phyloP scores from a whole-genome alignment of 2,329 filamentous ascomycete species.

The Paecilomyces variotii region DNA sequence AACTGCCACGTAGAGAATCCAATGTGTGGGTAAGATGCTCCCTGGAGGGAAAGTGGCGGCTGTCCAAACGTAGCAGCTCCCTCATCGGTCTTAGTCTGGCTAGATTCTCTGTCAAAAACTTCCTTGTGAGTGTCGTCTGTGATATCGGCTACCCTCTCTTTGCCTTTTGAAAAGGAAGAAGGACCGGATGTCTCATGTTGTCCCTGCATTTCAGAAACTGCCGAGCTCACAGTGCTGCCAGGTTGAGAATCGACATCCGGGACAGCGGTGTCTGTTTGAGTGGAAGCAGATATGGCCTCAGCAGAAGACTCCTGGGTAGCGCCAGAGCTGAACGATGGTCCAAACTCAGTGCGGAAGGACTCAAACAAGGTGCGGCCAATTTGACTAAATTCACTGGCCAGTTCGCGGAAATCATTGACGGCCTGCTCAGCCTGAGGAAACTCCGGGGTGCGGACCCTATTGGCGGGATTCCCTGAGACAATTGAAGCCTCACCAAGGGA shows the following conservation, averaged over 20 bases:
- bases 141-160: background rate
- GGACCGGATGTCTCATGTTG: background rate
- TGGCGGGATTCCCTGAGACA: slow-evolving; percentile 26
- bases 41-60: background rate
- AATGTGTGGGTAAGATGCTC: background rate
- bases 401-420: slow-evolving; percentile 28
- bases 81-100: background rate
- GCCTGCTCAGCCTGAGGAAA: slow-evolving; percentile 28
- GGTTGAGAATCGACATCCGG: background rate
- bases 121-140: background rate
- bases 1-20: background rate
- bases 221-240: background rate
- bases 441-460: slow-evolving; percentile 28
- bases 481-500: slow-evolving; percentile 30
- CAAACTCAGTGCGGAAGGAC: slow-evolving; percentile 29
- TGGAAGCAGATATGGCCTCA: background rate
- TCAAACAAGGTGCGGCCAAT: slow-evolving; percentile 30
- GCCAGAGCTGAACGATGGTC: slow-evolving; percentile 11
- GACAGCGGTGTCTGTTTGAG: background rate
- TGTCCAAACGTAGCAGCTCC: background rate
- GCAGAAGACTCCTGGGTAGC: slow-evolving; percentile 4
- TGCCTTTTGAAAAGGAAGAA: background rate
- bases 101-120: background rate
- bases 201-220: background rate
- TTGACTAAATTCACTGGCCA: slow-evolving; percentile 35